These are phyloP conservation scores for Hyaloscypha finlandica DNA, from an alignment of 495 filamentous ascomycete genomes.

Conservation along the genomic window DNA sequence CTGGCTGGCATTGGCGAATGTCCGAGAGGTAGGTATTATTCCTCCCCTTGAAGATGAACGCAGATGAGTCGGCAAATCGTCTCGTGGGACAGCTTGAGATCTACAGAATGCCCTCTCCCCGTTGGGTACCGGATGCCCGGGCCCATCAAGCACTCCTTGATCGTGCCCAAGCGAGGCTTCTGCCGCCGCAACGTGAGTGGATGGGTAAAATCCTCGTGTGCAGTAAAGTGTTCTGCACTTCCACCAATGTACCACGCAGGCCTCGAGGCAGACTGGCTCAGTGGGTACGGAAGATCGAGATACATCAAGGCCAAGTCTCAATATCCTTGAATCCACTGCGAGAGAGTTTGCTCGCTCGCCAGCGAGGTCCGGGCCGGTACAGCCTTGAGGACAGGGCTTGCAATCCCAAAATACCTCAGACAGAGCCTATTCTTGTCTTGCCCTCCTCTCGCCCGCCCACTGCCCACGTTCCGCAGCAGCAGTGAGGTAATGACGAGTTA, in stretches of 20 bases:
- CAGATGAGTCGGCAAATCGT: constrained; percentile 1
- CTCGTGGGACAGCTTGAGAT: constrained; percentile 10
- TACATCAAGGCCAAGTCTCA: not conserved
- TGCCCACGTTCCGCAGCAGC: not conserved
- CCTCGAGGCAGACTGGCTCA: not conserved
- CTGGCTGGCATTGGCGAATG: not conserved
- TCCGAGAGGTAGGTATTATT: not conserved
- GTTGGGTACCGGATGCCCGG: not conserved
- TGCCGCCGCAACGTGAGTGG: not conserved
- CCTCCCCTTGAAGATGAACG: not conserved
- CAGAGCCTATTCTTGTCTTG: not conserved
- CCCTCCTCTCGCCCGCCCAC: too few relatives aligned
- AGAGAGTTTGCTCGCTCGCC: not conserved
- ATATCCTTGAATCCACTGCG: not conserved
- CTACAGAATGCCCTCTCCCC: not conserved
- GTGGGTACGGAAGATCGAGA: not conserved
- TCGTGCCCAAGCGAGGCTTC: not conserved
- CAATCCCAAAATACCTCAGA: not conserved
- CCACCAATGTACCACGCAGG: not conserved
- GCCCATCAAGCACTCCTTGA: not conserved
- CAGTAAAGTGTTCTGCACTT: not conserved
- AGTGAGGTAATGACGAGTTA: not conserved
- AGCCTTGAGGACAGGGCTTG: not conserved
- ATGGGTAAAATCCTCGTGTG: not conserved
- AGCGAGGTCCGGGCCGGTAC: not conserved